Conservation (phyloP, 495 filamentous ascomycete genomes). For the Rhypophila decipiens region DNA sequence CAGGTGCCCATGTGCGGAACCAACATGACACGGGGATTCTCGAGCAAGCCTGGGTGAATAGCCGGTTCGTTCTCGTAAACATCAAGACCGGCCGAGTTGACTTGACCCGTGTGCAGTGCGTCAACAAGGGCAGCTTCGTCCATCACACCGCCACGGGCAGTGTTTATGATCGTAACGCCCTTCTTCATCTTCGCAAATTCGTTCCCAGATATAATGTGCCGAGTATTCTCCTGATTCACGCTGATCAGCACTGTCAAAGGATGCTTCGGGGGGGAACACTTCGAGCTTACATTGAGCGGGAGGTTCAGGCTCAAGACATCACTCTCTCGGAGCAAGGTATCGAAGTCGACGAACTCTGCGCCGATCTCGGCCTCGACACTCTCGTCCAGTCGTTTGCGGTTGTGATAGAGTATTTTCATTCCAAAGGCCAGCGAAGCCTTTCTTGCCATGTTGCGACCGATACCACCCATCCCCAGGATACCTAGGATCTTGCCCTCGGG, state of each 20-base stretch:
- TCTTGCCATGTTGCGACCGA: constrained; percentile 52
- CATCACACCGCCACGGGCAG: constrained; percentile 62
- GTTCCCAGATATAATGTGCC: constrained; percentile 55
- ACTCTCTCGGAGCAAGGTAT: constrained; percentile 56
- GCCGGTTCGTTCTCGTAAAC: constrained; percentile 76
- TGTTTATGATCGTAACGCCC: constrained; percentile 67
- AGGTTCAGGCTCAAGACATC: constrained; percentile 75
- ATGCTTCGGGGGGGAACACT: no score
- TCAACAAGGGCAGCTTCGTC: constrained; percentile 67
- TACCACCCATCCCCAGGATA: constrained; percentile 85
- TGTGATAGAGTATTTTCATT: constrained; percentile 66
- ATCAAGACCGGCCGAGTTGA: constrained; percentile 63
- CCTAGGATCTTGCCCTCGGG: constrained; percentile 68
- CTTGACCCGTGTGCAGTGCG: constrained; percentile 62
- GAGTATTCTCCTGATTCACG: constrained; percentile 43
- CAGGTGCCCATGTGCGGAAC: constrained; percentile 77
- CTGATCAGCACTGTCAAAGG: no score
- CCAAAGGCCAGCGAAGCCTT: constrained; percentile 55
- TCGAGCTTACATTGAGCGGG: constrained; percentile 59
- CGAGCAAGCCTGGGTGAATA: constrained; percentile 63
- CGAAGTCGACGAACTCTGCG: constrained; percentile 63
- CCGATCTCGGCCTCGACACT: constrained; percentile 50
- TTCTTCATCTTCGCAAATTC: constrained; percentile 66
- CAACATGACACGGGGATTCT: constrained; percentile 64
- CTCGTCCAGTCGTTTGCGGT: constrained; percentile 42